Evolutionary conservation across 2,329 filamentous ascomycete species (phyloP).

Genomic region (Cladosporium colombiae): DNA sequence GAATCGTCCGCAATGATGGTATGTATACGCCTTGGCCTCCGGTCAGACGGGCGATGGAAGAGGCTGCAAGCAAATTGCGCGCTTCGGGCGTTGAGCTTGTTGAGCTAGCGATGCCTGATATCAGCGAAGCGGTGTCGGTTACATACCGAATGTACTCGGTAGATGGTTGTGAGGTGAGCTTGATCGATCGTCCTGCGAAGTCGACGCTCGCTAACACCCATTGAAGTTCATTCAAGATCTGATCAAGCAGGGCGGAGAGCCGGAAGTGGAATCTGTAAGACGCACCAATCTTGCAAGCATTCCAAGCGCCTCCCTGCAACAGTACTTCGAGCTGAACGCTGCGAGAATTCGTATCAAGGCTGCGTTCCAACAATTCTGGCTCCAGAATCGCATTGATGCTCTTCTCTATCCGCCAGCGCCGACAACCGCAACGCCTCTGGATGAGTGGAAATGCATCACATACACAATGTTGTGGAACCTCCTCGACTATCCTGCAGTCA

Average conservation of each 20-base stretch:
- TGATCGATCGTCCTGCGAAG: background rate
- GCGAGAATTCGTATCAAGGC: conserved; percentile 21
- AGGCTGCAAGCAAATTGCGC: conserved; percentile 23
- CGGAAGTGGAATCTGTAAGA: conserved; percentile 27
- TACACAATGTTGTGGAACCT: conserved; percentile 69
- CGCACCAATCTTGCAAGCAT: conserved; percentile 27
- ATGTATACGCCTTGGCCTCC: conserved; percentile 28
- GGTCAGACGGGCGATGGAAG: conserved; percentile 25
- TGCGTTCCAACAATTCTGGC: conserved; percentile 22
- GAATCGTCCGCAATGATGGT: conserved; percentile 27
- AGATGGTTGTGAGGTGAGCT: conserved; percentile 10
- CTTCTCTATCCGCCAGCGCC: conserved; percentile 61
- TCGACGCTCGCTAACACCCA: background rate
- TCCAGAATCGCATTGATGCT: conserved; percentile 50
- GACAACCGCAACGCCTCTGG: conserved; percentile 53
- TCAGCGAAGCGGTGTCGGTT: conserved; percentile 22
- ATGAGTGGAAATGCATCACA: conserved; percentile 41
- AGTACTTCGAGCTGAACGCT: conserved; percentile 25
- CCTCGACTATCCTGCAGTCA: conserved; percentile 63
- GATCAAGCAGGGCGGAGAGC: conserved; percentile 24
- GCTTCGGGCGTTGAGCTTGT: conserved; percentile 25
- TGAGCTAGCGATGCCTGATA: conserved; percentile 24
- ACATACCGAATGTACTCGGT: conserved; percentile 24
- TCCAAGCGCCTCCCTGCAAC: conserved; percentile 23
- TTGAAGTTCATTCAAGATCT: conserved; percentile 20